Conservation (phyloP, 2,329 filamentous ascomycete species). For the Xylariales sp. region DNA sequence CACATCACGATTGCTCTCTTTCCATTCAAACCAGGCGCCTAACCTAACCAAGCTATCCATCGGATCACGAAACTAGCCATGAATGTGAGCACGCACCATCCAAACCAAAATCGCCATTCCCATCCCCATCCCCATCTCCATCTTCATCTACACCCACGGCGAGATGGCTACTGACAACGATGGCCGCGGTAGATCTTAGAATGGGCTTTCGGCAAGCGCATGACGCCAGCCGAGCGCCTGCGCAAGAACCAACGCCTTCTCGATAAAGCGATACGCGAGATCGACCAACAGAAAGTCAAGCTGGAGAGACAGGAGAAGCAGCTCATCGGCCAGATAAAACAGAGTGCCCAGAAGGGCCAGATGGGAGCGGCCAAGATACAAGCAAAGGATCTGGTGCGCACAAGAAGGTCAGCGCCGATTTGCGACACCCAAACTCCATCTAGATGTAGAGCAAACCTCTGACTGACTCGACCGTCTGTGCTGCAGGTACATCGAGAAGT, state of each 20-base stretch:
- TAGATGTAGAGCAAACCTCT: not conserved
- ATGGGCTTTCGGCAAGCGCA: constrained; percentile 99
- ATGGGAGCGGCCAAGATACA: constrained; percentile 99
- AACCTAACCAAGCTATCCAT: not conserved
- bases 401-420: constrained; percentile 71
- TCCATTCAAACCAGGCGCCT: not conserved
- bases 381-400: constrained; percentile 94
- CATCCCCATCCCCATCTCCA: not conserved
- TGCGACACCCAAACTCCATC: not conserved
- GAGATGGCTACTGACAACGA: constrained; percentile 19
- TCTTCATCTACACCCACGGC: not conserved
- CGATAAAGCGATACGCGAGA: constrained; percentile 95
- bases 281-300: constrained; percentile 94
- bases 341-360: constrained; percentile 97
- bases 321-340: constrained; percentile 94
- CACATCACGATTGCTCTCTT: not conserved
- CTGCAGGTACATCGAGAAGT: constrained; percentile 91
- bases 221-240: constrained; percentile 93
- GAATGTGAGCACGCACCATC: constrained; percentile 30
- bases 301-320: constrained; percentile 99
- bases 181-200: constrained; percentile 81
- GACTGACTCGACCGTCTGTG: constrained; percentile 1
- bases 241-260: constrained; percentile 96
- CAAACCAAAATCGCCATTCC: not conserved
- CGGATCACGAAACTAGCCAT: constrained; percentile 18